A percentile compares a stretch with the other conserved stretches of the same genome.
Conservation (phyloP, 1,284 basidiomycete genomes). For the Malassezia psittaci region DNA sequence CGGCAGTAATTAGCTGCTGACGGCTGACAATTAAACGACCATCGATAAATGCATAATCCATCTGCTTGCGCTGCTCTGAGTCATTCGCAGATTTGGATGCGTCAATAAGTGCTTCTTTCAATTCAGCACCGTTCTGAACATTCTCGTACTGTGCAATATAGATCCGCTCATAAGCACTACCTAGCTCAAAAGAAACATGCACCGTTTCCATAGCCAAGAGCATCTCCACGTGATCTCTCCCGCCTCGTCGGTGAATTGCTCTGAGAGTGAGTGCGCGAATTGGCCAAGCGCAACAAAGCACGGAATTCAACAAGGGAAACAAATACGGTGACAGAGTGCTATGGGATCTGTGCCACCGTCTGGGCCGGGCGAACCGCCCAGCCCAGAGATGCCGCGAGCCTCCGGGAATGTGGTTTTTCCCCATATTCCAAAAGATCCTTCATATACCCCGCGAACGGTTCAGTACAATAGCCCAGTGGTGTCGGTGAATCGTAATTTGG, state of each 20-base stretch:
- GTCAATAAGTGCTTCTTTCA: constrained; percentile 12
- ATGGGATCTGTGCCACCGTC: constrained; percentile 4
- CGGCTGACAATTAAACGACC: constrained; percentile 7
- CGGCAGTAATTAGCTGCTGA: constrained; percentile 14
- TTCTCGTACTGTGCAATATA: constrained; percentile 12
- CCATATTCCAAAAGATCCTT: not conserved
- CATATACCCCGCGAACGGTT: constrained; percentile 12
- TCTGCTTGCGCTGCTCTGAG: constrained; percentile 7
- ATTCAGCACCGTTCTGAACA: constrained; percentile 8
- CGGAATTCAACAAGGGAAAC: not conserved
- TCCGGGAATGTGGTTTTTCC: not conserved
- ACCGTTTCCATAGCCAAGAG: constrained; percentile 10
- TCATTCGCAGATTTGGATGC: constrained; percentile 8
- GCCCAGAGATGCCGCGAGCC: not conserved
- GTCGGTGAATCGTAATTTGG: constrained; percentile 6
- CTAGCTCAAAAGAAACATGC: constrained; percentile 6
- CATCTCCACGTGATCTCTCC: constrained; percentile 2
- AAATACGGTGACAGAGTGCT: not conserved
- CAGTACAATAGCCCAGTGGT: constrained; percentile 11
- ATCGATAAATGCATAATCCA: constrained; percentile 18
- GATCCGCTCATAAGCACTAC: constrained; percentile 1
- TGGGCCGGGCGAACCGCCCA: constrained; percentile 1
- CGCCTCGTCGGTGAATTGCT: not conserved
- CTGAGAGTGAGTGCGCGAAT: not conserved
- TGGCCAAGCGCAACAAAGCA: constrained; percentile 1